Conservation (phyloP, 1,284 basidiomycete species). For the Kwoniella shivajii region DNA sequence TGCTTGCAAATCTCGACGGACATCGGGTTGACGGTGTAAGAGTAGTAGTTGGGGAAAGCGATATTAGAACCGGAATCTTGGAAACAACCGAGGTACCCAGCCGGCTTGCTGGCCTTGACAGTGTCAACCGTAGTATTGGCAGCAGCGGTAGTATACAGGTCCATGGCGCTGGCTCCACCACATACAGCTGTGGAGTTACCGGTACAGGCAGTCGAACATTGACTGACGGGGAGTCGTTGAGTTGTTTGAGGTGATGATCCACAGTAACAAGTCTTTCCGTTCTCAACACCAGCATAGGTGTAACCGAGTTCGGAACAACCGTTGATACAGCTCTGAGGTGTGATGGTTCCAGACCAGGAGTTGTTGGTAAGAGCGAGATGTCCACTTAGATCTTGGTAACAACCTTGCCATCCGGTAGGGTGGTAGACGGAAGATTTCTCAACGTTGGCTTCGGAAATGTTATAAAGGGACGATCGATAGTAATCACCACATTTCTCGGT, state of each 20-base stretch:
- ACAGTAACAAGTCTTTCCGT: constrained; percentile 23
- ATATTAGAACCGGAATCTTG: constrained; percentile 17
- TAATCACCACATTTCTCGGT: constrained; percentile 33
- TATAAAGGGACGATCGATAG: constrained; percentile 26
- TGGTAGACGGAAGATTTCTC: constrained; percentile 11
- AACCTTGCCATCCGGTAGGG: constrained; percentile 23
- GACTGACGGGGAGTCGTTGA: constrained; percentile 15
- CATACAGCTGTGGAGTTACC: constrained; percentile 22
- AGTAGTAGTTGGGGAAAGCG: constrained; percentile 21
- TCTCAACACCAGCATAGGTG: constrained; percentile 25
- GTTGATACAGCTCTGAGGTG: constrained; percentile 24
- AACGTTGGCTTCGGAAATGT: constrained; percentile 21
- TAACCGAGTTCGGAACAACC: constrained; percentile 35
- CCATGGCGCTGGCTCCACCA: constrained; percentile 19
- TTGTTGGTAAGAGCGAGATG: constrained; percentile 17
- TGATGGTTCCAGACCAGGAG: constrained; percentile 14
- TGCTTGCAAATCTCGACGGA: constrained; percentile 30
- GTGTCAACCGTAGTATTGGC: constrained; percentile 7
- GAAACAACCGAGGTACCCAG: constrained; percentile 24
- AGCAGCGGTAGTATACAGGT: constrained; percentile 18
- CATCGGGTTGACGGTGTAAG: constrained; percentile 26
- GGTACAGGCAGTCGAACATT: constrained; percentile 12
- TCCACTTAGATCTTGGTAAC: constrained; percentile 15
- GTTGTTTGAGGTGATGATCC: constrained; percentile 7
- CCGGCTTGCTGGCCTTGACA: constrained; percentile 7